Conservation (phyloP, 2,329 filamentous ascomycete genomes). For the Madurella mycetomatis region DNA sequence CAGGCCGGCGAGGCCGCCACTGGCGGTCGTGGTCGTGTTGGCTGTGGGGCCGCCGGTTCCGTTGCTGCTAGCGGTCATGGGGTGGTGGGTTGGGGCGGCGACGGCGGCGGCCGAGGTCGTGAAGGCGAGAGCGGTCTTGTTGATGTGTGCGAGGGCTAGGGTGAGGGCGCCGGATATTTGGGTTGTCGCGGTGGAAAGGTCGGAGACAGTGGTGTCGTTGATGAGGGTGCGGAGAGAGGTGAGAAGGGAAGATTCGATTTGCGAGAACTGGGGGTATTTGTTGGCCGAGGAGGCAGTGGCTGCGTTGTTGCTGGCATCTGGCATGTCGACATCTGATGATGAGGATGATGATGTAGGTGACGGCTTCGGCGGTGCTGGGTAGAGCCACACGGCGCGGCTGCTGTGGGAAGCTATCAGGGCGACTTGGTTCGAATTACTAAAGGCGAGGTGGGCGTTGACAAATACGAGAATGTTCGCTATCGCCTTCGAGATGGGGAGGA, state of each 20-base stretch:
- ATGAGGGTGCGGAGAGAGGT: conserved; percentile 71
- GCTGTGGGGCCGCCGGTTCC: conserved; percentile 31
- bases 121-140: conserved; percentile 69
- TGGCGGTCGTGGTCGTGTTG: conserved; percentile 28
- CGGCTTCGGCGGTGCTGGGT: conserved; percentile 53
- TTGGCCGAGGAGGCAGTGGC: conserved; percentile 55
- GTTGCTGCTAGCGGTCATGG: conserved; percentile 27
- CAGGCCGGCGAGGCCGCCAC: conserved; percentile 45
- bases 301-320: conserved; percentile 29
- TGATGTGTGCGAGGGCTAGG: conserved; percentile 83
- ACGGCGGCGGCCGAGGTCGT: conserved; percentile 49
- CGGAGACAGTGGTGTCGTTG: conserved; percentile 57
- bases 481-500: conserved; percentile 75
- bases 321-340: conserved; percentile 54
- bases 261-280: conserved; percentile 88
- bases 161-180: conserved; percentile 89
- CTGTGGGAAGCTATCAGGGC: conserved; percentile 87
- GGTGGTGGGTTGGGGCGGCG: conserved; percentile 25
- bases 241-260: conserved; percentile 78
- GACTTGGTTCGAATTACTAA: conserved; percentile 89
- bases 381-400: conserved; percentile 83
- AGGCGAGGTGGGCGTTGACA: conserved; percentile 92
- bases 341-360: conserved; percentile 21
- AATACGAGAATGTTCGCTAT: conserved; percentile 90
- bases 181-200: conserved; percentile 76